These are phyloP conservation scores for Cercospora brassicicola DNA, from an alignment of 2,329 filamentous ascomycete genomes.

Conservation along the genomic window DNA sequence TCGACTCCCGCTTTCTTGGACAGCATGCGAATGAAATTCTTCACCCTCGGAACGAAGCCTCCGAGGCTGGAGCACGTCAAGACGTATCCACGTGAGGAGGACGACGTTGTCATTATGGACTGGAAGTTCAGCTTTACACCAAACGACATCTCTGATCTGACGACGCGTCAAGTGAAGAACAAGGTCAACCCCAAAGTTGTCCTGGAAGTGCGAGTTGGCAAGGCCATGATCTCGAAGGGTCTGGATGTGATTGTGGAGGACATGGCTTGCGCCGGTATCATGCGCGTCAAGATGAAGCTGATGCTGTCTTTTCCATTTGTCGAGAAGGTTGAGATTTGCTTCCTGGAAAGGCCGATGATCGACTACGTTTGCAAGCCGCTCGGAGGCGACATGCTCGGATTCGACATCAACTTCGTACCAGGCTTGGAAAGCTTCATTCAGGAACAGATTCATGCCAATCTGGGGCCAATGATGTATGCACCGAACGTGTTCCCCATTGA, in stretches of 20 bases:
- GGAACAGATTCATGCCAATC: conserved; percentile 91
- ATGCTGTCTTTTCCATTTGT: conserved; percentile 95
- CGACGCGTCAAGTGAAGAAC: conserved; percentile 82
- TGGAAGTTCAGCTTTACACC: conserved; percentile 99
- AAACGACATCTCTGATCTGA: conserved; percentile 90
- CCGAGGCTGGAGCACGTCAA: conserved; percentile 97
- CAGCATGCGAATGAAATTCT: conserved; percentile 88
- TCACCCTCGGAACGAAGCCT: conserved; percentile 90
- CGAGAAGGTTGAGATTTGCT: conserved; percentile 91
- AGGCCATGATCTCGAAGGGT: conserved; percentile 95
- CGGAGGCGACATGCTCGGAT: conserved; percentile 90
- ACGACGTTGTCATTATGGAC: conserved; percentile 96
- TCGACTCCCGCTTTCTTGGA: conserved; percentile 90
- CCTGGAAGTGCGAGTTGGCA: conserved; percentile 89
- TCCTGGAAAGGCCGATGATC: conserved; percentile 82
- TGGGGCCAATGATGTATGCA: conserved; percentile 96
- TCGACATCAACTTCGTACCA: conserved; percentile 99
- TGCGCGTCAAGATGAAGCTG: conserved; percentile 96
- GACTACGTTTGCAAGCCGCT: conserved; percentile 98
- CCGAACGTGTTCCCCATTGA: conserved; percentile 98
- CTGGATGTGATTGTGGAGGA: conserved; percentile 97
- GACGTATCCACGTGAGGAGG: conserved; percentile 92
- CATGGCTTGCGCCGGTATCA: conserved; percentile 91
- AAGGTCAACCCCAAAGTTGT: conserved; percentile 97
- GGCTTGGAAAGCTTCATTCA: conserved; percentile 90